Evolutionary conservation across 78 protist species (phyloP).

Genomic region (Parvularia atlantis): DNA sequence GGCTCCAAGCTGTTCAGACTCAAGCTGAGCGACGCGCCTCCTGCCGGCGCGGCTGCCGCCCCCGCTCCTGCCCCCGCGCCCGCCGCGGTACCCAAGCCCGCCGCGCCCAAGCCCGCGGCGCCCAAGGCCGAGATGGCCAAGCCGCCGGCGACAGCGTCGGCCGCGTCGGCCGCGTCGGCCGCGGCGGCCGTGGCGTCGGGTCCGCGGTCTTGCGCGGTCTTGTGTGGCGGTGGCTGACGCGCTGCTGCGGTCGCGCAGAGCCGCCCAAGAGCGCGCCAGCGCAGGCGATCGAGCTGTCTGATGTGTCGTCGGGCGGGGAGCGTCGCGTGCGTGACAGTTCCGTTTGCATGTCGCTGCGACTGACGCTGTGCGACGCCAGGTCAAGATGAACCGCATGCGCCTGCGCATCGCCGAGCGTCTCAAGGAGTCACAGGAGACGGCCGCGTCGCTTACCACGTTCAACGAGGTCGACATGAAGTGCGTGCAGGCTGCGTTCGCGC

Average conservation of each 20-base stretch:
- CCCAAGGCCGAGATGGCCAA: neutral
- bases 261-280: neutral
- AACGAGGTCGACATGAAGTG: slow-evolving; percentile 89
- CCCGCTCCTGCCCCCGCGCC: neutral
- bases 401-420: slow-evolving; percentile 82
- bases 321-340: too few relatives aligned
- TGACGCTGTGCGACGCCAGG: too few relatives aligned
- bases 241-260: slow-evolving; percentile 12
- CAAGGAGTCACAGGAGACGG: slow-evolving; percentile 89
- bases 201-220: neutral
- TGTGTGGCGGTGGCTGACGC: neutral
- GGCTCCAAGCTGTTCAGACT: slow-evolving; percentile 48
- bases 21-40: slow-evolving; percentile 9
- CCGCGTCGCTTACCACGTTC: slow-evolving; percentile 96
- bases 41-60: slow-evolving; percentile 10
- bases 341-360: too few relatives aligned
- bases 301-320: too few relatives aligned
- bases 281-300: too few relatives aligned
- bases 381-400: slow-evolving; percentile 85
- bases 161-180: neutral
- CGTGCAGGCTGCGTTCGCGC: too few relatives aligned
- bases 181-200: neutral
- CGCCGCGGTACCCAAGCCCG: neutral
- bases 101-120: slow-evolving; percentile 21
- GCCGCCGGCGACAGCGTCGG: neutral